Evolutionary conservation across 2,329 filamentous ascomycete genomes (phyloP).

Genomic region (Zymoseptoria crescenta): DNA sequence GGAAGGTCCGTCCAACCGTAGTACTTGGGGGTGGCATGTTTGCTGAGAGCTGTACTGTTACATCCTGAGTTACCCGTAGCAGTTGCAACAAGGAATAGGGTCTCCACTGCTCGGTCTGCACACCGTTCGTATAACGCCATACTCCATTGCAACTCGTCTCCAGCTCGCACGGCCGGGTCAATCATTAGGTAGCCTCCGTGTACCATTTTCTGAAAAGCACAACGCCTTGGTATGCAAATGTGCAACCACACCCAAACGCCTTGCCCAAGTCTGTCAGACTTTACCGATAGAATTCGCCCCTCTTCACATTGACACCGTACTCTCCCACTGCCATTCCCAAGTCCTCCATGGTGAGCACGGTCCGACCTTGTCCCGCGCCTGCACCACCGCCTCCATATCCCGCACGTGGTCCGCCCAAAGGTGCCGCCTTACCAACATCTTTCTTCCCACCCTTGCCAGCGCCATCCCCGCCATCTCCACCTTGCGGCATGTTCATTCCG

Average conservation of each 20-base stretch:
- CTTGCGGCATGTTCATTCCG: slow-evolving; percentile 50
- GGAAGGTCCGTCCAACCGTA: neutral
- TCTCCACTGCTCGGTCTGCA: neutral
- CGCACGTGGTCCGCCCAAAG: slow-evolving; percentile 42
- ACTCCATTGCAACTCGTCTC: neutral
- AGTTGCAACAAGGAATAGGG: neutral
- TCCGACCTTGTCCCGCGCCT: slow-evolving; percentile 79
- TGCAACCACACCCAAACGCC: neutral
- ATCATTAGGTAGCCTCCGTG: neutral
- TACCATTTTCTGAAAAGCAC: neutral
- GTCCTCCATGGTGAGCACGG: slow-evolving; percentile 97
- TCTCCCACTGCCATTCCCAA: slow-evolving; percentile 95
- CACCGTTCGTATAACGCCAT: neutral
- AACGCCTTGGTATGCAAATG: slow-evolving; percentile 5
- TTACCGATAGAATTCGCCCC: slow-evolving; percentile 91
- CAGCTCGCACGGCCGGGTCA: neutral
- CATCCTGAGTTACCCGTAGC: neutral
- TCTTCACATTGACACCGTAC: slow-evolving; percentile 95
- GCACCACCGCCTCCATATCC: slow-evolving; percentile 75
- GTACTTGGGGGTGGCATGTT: neutral
- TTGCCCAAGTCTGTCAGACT: neutral
- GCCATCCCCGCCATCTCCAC: slow-evolving; percentile 45
- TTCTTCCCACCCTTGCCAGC: slow-evolving; percentile 43
- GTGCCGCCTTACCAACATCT: slow-evolving; percentile 31
- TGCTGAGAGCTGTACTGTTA: neutral